Base-by-base conservation (phyloP, 495 filamentous ascomycete species). In the Massariosphaeria phaeospora region DNA sequence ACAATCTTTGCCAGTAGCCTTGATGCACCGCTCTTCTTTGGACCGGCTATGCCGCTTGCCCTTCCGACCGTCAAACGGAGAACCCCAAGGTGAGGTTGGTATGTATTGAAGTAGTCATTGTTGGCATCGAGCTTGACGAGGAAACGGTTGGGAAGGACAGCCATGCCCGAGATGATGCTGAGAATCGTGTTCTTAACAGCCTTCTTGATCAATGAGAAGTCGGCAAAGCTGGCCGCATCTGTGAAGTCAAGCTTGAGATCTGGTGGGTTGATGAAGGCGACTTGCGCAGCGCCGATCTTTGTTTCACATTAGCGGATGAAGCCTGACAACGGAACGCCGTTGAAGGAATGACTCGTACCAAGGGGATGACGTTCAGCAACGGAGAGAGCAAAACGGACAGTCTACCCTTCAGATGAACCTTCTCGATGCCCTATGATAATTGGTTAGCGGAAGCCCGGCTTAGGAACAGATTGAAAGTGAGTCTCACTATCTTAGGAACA, bases 211-310 rank as follows among this genome's bases (percentile, higher is more conserved):
- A 69, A 5, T 25, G 39, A 55, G 41, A 66, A 59, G 64, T 71
- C 68, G 62, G 70, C 71, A 43, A 73, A 56, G 54, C 66, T 54
- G 25, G 68, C 71, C 1, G 69, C 71, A 49, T 72, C 69, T 35
- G 72, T 73, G 56, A 67, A 75, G 59, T 65, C 53, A 20, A 75
- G 57, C 26, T 69, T 64, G 30, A 75, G 63, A 21, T 49, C 62
- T 18, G 72, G 71, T 6, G 61, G 64, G 62, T 75, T 73, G 63
- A 75, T 69, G 61, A 75, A 75, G 48, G 71, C 52, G 0, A 73
- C 62, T 59, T 75, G 72, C 5, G 64, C 66, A 3, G 72, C 72
- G 23, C 72, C 72, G 47, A 73, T 70, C 72, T 74, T 26, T 33
- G 21, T 45, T 0, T 26, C 13, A 50, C 39, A 23, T 46, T 41